Evolutionary conservation across 805 yeast species (phyloP).

Genomic region (Yarrowia sp.): DNA sequence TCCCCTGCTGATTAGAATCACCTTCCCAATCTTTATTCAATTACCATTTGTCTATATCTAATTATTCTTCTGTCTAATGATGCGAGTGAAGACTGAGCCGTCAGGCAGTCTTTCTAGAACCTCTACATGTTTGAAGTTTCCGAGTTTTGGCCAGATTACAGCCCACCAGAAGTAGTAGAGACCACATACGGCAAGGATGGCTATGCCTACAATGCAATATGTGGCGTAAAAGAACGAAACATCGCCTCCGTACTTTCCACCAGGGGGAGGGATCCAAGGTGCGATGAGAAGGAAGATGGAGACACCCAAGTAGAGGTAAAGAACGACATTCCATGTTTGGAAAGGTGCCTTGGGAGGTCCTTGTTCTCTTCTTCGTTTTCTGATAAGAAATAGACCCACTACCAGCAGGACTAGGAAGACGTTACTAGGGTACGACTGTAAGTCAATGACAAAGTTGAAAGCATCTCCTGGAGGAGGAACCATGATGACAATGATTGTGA

Average conservation of each 20-base stretch:
- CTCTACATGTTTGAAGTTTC: slow-evolving; percentile 18
- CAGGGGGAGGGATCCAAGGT: slow-evolving; percentile 36
- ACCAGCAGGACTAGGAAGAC: slow-evolving; percentile 32
- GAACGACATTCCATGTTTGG: slow-evolving; percentile 1
- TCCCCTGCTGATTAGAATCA: background rate
- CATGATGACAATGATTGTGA: slow-evolving; percentile 16
- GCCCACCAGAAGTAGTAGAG: slow-evolving; percentile 36
- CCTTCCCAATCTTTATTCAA: too few relatives aligned
- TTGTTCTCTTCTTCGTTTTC: slow-evolving; percentile 5
- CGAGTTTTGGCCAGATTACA: slow-evolving; percentile 14
- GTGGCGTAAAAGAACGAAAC: slow-evolving; percentile 33
- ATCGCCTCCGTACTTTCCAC: slow-evolving; percentile 28
- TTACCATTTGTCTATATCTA: background rate
- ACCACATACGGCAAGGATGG: slow-evolving; percentile 26
- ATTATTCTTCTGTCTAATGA: slow-evolving; percentile 5
- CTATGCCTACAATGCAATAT: slow-evolving; percentile 19
- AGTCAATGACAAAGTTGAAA: slow-evolving; percentile 41
- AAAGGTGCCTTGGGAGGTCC: slow-evolving; percentile 3
- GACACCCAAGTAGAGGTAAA: slow-evolving; percentile 8
- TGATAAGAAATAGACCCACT: slow-evolving; percentile 45
- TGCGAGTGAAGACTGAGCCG: slow-evolving; percentile 13
- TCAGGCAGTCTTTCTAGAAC: slow-evolving; percentile 5
- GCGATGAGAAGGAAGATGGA: slow-evolving; percentile 26
- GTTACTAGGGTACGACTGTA: slow-evolving; percentile 27
- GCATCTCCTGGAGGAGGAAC: slow-evolving; percentile 38